A percentile compares a stretch with the other conserved stretches of the same genome.
These are phyloP conservation scores for Kentomonas sorsogonicus DNA, from an alignment of 208 protist genomes.

Conservation along the genomic window DNA sequence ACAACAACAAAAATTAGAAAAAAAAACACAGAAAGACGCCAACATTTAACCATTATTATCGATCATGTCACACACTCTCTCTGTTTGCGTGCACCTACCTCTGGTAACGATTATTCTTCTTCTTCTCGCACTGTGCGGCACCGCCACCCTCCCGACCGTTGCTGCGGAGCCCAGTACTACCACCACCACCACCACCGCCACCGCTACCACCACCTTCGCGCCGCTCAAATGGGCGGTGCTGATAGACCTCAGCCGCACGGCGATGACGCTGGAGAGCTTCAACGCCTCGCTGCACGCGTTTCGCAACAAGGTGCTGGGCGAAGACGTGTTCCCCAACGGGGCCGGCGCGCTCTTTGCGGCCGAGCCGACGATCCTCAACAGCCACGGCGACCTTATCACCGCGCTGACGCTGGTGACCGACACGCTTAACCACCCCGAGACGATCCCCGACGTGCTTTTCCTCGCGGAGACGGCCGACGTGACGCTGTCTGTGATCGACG, in stretches of 20 bases:
- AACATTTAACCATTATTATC: too few relatives aligned
- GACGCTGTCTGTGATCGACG: constrained; percentile 47
- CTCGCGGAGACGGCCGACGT: constrained; percentile 65
- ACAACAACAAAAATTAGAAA: too few relatives aligned
- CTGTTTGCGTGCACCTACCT: too few relatives aligned
- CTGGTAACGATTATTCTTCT: too few relatives aligned
- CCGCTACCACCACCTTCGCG: constrained; percentile 4
- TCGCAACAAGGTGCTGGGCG: constrained; percentile 14
- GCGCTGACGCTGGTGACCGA: constrained; percentile 44
- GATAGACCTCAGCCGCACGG: constrained; percentile 40
- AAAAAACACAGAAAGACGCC: too few relatives aligned
- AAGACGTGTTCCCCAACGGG: constrained; percentile 9
- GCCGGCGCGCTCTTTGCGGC: constrained; percentile 21
- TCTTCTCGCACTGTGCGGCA: too few relatives aligned
- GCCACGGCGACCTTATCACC: constrained; percentile 47
- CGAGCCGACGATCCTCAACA: constrained; percentile 43
- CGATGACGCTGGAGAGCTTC: constrained; percentile 27
- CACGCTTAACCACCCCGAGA: constrained; percentile 20
- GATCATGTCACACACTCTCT: too few relatives aligned
- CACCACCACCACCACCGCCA: not conserved
- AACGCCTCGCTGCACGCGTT: constrained; percentile 23
- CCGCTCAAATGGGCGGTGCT: constrained; percentile 45
- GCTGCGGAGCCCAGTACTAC: not conserved
- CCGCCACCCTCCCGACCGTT: not conserved
- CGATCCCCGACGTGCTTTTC: constrained; percentile 58